Percentiles rank a stretch among this genome's conserved stretches.
These are phyloP conservation scores for Russula sp. DNA, from an alignment of 768 basidiomycete species.

Conservation along the genomic window DNA sequence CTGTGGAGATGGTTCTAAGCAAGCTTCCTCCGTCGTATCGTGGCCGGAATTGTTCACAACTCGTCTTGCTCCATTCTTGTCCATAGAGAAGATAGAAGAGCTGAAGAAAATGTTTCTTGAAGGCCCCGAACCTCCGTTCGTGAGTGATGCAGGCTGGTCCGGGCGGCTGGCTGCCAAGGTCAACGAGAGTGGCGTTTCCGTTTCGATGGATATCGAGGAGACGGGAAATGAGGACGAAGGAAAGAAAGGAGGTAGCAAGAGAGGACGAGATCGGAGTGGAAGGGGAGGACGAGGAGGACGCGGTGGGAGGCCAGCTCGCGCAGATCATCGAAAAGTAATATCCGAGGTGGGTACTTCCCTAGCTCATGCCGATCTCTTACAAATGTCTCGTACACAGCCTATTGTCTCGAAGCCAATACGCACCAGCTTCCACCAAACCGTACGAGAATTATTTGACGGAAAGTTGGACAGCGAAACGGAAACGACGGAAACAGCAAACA, in stretches of 20 bases:
- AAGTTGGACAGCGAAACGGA: conserved; percentile 83
- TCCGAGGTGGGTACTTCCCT: conserved; percentile 58
- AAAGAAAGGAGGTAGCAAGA: conserved; percentile 30
- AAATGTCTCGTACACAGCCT: conserved; percentile 41
- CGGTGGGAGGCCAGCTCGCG: conserved; percentile 37
- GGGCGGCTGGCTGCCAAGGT: conserved; percentile 36
- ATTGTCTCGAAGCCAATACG: conserved; percentile 76
- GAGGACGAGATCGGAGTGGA: conserved; percentile 36
- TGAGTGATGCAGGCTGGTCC: conserved; percentile 72
- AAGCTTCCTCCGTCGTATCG: conserved; percentile 28
- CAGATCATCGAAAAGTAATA: conserved; percentile 67
- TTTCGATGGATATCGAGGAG: conserved; percentile 21
- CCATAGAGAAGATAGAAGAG: conserved; percentile 47
- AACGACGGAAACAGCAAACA: conserved; percentile 34
- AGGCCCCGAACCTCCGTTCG: conserved; percentile 69
- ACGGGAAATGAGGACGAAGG: conserved; percentile 26
- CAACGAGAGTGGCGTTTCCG: conserved; percentile 24
- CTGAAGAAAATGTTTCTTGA: conserved; percentile 73
- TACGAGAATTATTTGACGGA: conserved; percentile 76
- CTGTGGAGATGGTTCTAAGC: conserved; percentile 17
- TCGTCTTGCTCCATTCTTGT: conserved; percentile 55
- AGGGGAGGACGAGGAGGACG: conserved; percentile 43
- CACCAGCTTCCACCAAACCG: conserved; percentile 70
- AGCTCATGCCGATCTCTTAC: conserved; percentile 16
- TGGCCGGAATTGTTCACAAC: conserved; percentile 61